phyloP scores from a whole-genome alignment of 805 yeast genomes.

The Saccharomycopsis javanensis region DNA sequence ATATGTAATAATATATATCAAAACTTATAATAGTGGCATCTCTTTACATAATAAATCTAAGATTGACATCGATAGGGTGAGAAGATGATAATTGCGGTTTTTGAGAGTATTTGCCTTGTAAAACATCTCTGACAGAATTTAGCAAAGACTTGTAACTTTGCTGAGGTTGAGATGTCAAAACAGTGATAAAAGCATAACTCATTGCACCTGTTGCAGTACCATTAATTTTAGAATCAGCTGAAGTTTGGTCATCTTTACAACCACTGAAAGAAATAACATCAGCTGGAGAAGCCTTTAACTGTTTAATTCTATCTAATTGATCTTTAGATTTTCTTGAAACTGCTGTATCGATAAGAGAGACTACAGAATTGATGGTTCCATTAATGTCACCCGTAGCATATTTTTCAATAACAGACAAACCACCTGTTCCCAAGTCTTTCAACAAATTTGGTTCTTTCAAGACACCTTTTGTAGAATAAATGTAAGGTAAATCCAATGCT shows the following conservation, averaged over 20 bases:
- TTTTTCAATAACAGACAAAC: slow-evolving; percentile 41
- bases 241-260: slow-evolving; percentile 54
- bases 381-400: slow-evolving; percentile 41
- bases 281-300: slow-evolving; percentile 50
- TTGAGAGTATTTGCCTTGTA: slow-evolving; percentile 52
- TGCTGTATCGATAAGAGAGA: slow-evolving; percentile 13
- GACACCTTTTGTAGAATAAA: slow-evolving; percentile 64
- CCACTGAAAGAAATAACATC: slow-evolving; percentile 61
- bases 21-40: not conserved
- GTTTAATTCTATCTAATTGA: slow-evolving; percentile 28
- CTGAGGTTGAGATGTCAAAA: slow-evolving; percentile 41
- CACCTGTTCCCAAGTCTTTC: slow-evolving; percentile 57
- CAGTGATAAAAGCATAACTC: slow-evolving; percentile 59
- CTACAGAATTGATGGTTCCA: slow-evolving; percentile 19
- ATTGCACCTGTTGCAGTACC: slow-evolving; percentile 67
- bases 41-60: slow-evolving; percentile 28
- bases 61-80: slow-evolving; percentile 53
- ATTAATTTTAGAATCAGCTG: slow-evolving; percentile 55
- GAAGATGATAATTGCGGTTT: slow-evolving; percentile 63
- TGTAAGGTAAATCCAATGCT: slow-evolving; percentile 58
- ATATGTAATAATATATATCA: not conserved
- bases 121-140: slow-evolving; percentile 49
- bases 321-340: slow-evolving; percentile 1
- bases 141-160: slow-evolving; percentile 53
- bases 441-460: slow-evolving; percentile 60